Percentiles rank a stretch among this genome's conserved stretches.
Conservation (phyloP, 768 basidiomycete genomes). For the Gloeostereum incarnatum region DNA sequence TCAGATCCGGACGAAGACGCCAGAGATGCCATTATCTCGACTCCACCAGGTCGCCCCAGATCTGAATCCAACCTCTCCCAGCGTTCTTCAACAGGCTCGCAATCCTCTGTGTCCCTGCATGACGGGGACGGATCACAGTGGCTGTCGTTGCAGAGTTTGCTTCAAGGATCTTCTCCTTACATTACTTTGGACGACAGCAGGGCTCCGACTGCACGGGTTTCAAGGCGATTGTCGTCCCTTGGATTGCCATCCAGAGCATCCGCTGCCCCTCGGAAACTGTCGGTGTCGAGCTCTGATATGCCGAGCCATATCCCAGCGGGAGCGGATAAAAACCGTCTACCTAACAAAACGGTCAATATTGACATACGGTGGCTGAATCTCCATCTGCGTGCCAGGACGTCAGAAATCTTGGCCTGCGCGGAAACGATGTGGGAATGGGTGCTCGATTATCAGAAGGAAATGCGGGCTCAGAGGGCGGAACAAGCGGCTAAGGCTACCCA, state of each 20-base stretch:
- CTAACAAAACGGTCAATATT: constrained; percentile 42
- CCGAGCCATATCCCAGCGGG: too few species aligned
- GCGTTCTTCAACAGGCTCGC: background rate
- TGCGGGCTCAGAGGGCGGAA: constrained; percentile 1
- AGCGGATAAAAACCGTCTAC: constrained; percentile 31
- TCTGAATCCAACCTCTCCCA: background rate
- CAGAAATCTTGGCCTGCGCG: constrained; percentile 60
- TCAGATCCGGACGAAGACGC: constrained; percentile 23
- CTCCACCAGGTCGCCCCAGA: constrained; percentile 6
- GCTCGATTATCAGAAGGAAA: constrained; percentile 30
- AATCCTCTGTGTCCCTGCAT: background rate
- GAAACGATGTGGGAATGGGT: constrained; percentile 83
- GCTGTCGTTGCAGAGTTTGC: constrained; percentile 23
- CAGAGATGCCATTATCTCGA: constrained; percentile 22
- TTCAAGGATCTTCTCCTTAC: constrained; percentile 33
- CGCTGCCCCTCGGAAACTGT: too few species aligned
- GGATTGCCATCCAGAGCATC: too few species aligned
- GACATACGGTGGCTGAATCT: constrained; percentile 53
- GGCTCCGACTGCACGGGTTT: too few species aligned
- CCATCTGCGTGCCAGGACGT: constrained; percentile 50
- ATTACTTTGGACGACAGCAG: constrained; percentile 37
- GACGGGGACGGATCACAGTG: constrained; percentile 20
- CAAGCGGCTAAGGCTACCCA: constrained; percentile 1
- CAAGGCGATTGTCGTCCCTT: too few species aligned
- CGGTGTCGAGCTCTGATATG: too few species aligned